Conservation (phyloP, 1,139 yeast species). For the Protomyces macrosporus region DNA sequence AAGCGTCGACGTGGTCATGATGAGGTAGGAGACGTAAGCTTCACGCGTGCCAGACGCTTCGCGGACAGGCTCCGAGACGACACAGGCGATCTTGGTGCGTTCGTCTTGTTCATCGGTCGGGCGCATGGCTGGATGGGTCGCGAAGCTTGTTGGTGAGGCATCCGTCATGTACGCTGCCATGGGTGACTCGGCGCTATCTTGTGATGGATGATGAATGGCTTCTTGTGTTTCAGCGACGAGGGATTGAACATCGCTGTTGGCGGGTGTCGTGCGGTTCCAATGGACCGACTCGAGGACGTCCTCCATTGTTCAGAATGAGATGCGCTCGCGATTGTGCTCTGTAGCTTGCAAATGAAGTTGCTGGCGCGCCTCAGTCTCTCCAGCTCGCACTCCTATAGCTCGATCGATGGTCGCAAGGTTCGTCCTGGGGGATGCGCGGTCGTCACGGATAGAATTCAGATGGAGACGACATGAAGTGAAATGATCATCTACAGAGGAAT, state of each 20-base stretch:
- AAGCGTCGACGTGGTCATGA: constrained; percentile 55
- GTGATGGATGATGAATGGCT: not conserved
- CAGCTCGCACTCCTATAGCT: too few species aligned
- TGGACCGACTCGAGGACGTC: not conserved
- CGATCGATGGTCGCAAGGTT: too few species aligned
- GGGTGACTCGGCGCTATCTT: not conserved
- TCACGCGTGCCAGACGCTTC: constrained; percentile 64
- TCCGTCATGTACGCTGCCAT: not conserved
- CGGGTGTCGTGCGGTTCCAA: not conserved
- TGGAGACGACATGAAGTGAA: too few species aligned
- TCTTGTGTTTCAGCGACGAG: not conserved
- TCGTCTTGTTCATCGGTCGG: constrained; percentile 19
- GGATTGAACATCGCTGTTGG: not conserved
- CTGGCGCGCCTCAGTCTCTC: too few species aligned
- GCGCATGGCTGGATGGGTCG: constrained; percentile 18
- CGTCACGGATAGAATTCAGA: too few species aligned
- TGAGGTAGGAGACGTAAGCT: constrained; percentile 69
- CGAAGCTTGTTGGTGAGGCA: not conserved
- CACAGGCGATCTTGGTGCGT: constrained; percentile 31
- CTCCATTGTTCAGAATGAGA: not conserved
- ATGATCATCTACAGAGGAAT: too few species aligned
- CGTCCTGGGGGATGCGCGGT: too few species aligned
- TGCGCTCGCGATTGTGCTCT: too few species aligned
- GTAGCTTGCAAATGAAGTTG: too few species aligned
- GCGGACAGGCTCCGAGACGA: constrained; percentile 68